Base-by-base conservation (phyloP, 2,329 filamentous ascomycete species). In the Aspergillus arachidicola region DNA sequence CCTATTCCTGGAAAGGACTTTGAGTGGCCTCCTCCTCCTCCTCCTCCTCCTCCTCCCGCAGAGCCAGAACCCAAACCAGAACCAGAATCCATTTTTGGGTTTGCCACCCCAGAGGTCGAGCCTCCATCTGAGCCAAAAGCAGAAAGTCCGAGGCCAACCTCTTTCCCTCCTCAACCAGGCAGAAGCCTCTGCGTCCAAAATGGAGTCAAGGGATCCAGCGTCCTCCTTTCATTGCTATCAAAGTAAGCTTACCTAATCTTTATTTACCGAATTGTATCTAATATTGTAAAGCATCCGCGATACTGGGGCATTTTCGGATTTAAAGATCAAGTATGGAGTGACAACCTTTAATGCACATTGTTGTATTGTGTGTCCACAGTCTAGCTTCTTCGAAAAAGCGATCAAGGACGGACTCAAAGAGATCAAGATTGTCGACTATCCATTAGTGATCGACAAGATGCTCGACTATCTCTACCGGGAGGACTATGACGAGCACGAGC, bases 1-100 rank as follows among this genome's bases (percentile, higher is more conserved):
- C 65, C 68, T 19, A 59, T 68, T 26, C 66, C 66, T 1, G 73
- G 73, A 12, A 71, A 73, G 34, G 72, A 74, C 50, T 71, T 75
- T 53, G 67, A 71, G 23, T 66, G 71, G 38, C 69, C 26, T 26
- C 26, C 26, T 28, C 3, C 26, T 23, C 23, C 23, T 23, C 23
- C 23, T 23, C 23, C 23, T 23, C 2, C 23, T 23, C 2, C 23
- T 23, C 23, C 23, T 23, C 23, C 23, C 2, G 23, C 23, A 23
- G 23, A 23, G 23, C 23, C 23, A 23, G 23, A 23, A 23, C 23
- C 23, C 23, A 23, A 23, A 23, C 23, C 23, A 23, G 23, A 23
- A 23, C 23, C 23, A 2, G 23, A 23, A 23, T 23, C 23, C 23
- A 23, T 23, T 23, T 23, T 23, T 23, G 23, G 23, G 23, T 23